These are phyloP conservation scores for Apiospora kogelbergensis DNA, from an alignment of 2,329 filamentous ascomycete genomes.

Conservation along the genomic window DNA sequence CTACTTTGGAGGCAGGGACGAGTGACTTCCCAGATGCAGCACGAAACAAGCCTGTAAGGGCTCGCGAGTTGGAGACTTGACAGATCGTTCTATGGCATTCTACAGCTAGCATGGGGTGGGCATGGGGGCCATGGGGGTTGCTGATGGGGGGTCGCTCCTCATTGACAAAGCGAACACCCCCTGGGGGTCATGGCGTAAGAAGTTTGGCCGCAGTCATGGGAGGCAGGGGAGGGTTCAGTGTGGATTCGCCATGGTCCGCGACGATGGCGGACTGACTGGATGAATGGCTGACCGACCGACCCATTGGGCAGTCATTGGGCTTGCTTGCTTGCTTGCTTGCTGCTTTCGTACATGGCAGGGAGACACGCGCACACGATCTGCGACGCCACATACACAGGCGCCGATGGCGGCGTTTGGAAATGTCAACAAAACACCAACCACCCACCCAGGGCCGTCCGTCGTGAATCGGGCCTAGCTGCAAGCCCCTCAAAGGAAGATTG, in stretches of 20 bases:
- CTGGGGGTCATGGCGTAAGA: not conserved
- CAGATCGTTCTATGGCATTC: constrained; percentile 1
- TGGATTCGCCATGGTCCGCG: too few species aligned
- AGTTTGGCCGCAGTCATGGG: not conserved
- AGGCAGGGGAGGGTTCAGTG: too few species aligned
- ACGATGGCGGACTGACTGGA: too few species aligned
- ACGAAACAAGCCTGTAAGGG: not conserved
- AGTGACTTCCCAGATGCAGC: not conserved
- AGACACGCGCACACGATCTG: not conserved
- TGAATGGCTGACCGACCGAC: not conserved
- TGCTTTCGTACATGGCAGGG: not conserved
- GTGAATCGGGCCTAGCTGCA: not conserved
- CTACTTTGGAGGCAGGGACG: not conserved
- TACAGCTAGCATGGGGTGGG: not conserved
- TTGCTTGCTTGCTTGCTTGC: not conserved
- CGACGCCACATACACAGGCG: too few species aligned
- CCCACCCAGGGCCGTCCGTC: not conserved
- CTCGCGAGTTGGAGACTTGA: not conserved
- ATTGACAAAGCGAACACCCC: not conserved
- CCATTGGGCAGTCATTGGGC: not conserved
- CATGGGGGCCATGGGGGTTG: not conserved
- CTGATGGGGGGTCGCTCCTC: not conserved
- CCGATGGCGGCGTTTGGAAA: too few species aligned
- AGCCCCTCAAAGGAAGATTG: not conserved
- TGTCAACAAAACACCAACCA: too few species aligned